These are phyloP conservation scores for Dianthus caryophyllus DNA, from an alignment of 148 eudicot genomes.

Conservation along the genomic window DNA sequence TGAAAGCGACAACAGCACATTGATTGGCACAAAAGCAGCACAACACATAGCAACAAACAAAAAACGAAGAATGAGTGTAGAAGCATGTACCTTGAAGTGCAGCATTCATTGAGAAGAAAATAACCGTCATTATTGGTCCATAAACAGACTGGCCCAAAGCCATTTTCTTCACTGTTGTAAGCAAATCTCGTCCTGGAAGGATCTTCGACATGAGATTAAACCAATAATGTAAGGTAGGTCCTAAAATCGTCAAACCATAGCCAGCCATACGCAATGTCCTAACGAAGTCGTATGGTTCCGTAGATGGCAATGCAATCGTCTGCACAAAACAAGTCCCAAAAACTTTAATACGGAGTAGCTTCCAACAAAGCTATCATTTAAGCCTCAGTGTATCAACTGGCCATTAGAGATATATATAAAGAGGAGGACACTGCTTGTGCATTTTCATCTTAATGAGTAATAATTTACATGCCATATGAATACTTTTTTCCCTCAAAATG, in stretches of 20 bases:
- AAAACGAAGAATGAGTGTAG: neutral
- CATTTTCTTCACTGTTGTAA: slow-evolving; percentile 75
- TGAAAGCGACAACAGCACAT: neutral
- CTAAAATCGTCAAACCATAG: slow-evolving; percentile 69
- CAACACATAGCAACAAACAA: neutral
- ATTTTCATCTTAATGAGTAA: too few species aligned
- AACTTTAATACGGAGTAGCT: neutral
- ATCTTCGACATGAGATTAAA: slow-evolving; percentile 63
- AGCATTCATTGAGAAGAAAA: slow-evolving; percentile 83
- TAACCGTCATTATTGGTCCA: slow-evolving; percentile 74
- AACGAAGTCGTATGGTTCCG: slow-evolving; percentile 55
- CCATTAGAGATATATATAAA: neutral
- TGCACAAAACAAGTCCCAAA: slow-evolving; percentile 23
- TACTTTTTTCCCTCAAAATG: too few species aligned
- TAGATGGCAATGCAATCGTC: slow-evolving; percentile 49
- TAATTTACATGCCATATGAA: too few species aligned
- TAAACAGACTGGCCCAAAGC: slow-evolving; percentile 63
- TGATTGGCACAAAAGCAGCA: neutral
- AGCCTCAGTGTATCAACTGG: too few species aligned
- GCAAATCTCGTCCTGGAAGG: slow-evolving; percentile 66
- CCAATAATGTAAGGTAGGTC: slow-evolving; percentile 91
- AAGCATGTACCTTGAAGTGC: slow-evolving; percentile 67
- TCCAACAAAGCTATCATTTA: too few species aligned
- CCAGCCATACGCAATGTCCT: slow-evolving; percentile 88
- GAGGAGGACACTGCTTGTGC: neutral